Percentiles rank a stretch among this genome's conserved stretches.
These are phyloP conservation scores for Glycine latifolia DNA, from an alignment of 306 rosid genomes.

Conservation along the genomic window DNA sequence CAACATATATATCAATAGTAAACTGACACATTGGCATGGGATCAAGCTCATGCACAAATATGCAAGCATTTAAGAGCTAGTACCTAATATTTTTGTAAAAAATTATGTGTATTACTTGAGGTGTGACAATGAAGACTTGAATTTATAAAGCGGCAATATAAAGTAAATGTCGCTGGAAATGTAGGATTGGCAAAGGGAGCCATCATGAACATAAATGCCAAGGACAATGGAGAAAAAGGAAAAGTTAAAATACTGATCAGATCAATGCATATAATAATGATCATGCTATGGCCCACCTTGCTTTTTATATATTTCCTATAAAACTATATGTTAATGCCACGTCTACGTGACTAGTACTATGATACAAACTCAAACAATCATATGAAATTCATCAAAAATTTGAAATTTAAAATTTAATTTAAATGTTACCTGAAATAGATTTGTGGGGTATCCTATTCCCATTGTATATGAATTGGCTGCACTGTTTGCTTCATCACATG, in stretches of 20 bases:
- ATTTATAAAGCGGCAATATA: slow-evolving; percentile 51
- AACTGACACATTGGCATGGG: slow-evolving; percentile 33
- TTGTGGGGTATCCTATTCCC: slow-evolving; percentile 60
- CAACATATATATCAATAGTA: slow-evolving; percentile 19
- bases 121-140: slow-evolving; percentile 52
- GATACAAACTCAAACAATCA: slow-evolving; percentile 17
- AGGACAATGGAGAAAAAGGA: slow-evolving; percentile 49
- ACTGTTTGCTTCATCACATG: slow-evolving; percentile 92
- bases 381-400: slow-evolving; percentile 17
- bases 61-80: not conserved
- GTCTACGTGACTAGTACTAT: slow-evolving; percentile 49
- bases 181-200: slow-evolving; percentile 58
- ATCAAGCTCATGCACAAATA: slow-evolving; percentile 8
- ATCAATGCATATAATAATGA: slow-evolving; percentile 48
- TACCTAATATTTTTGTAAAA: not conserved
- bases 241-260: slow-evolving; percentile 45
- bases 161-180: slow-evolving; percentile 61
- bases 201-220: slow-evolving; percentile 56
- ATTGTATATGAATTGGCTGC: slow-evolving; percentile 58
- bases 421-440: slow-evolving; percentile 67
- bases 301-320: slow-evolving; percentile 42
- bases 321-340: slow-evolving; percentile 41
- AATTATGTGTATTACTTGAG: slow-evolving; percentile 23
- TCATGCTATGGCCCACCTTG: slow-evolving; percentile 50
- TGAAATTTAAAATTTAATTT: not conserved